Percentiles rank a stretch among this genome's conserved stretches.
Conservation (phyloP, 176 grass and related monocot species). For the Cenchrus purpureus region DNA sequence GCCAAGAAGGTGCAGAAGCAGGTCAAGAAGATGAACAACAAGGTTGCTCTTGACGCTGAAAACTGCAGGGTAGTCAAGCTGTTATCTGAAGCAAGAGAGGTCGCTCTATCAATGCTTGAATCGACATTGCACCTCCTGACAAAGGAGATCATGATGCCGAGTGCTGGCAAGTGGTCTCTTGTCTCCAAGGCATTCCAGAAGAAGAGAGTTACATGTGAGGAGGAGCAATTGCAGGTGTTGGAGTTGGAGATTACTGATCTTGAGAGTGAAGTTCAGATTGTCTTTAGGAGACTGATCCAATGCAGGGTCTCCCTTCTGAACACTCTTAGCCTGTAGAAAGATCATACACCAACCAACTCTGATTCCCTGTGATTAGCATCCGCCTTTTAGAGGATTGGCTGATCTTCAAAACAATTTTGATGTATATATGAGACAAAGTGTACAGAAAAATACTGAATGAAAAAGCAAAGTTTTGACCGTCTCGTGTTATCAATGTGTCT, state of each 20-base stretch:
- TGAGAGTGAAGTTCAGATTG: constrained; percentile 18
- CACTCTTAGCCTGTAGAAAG: constrained; percentile 39
- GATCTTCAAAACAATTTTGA: constrained; percentile 22
- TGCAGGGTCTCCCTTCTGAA: constrained; percentile 44
- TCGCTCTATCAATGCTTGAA: constrained; percentile 1
- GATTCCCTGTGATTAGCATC: constrained; percentile 13
- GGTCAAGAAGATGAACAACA: constrained; percentile 20
- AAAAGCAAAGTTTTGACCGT: constrained; percentile 41
- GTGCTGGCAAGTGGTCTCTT: constrained; percentile 28
- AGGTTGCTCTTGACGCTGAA: constrained; percentile 1
- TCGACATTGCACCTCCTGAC: constrained; percentile 3
- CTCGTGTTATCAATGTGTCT: not conserved
- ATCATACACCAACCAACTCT: constrained; percentile 7
- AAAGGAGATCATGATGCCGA: not conserved
- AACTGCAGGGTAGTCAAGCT: constrained; percentile 20
- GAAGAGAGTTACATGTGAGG: constrained; percentile 6
- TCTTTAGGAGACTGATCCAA: constrained; percentile 45
- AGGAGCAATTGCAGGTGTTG: constrained; percentile 27
- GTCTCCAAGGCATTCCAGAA: constrained; percentile 32
- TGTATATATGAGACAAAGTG: constrained; percentile 22
- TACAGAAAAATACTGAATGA: not conserved
- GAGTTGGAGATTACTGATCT: constrained; percentile 40
- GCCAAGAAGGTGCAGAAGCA: constrained; percentile 22
- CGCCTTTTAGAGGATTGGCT: not conserved
- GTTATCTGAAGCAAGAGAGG: constrained; percentile 28